These are phyloP conservation scores for Geotrichum carabidarum DNA, from an alignment of 1,139 yeast genomes.

Conservation along the genomic window DNA sequence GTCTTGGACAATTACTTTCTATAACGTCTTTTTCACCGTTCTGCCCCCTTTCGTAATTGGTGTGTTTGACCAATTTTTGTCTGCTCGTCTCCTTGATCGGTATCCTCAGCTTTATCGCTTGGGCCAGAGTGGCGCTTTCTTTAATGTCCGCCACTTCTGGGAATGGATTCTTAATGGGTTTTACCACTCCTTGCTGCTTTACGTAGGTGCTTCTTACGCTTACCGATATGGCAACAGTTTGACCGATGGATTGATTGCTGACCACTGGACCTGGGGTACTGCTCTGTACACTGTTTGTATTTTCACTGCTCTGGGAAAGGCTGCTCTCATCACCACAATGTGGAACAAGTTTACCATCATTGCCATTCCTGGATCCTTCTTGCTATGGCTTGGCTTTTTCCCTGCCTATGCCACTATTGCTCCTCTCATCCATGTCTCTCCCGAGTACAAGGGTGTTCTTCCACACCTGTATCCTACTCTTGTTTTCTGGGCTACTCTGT, in stretches of 20 bases:
- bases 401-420: constrained; percentile 86
- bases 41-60: constrained; percentile 95
- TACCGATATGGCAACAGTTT: constrained; percentile 65
- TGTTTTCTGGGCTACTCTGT: constrained; percentile 77
- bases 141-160: constrained; percentile 92
- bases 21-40: constrained; percentile 93
- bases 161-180: constrained; percentile 96
- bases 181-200: constrained; percentile 83
- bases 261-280: constrained; percentile 96
- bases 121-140: constrained; percentile 83
- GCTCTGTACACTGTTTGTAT: constrained; percentile 84
- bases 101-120: constrained; percentile 90
- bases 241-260: constrained; percentile 65
- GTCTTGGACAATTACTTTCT: constrained; percentile 95
- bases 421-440: constrained; percentile 75
- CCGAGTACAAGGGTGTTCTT: constrained; percentile 77
- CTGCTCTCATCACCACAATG: constrained; percentile 82
- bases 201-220: constrained; percentile 64
- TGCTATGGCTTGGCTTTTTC: constrained; percentile 77
- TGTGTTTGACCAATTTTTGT: constrained; percentile 92
- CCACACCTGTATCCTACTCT: constrained; percentile 70
- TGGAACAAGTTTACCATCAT: constrained; percentile 92
- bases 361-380: constrained; percentile 92
- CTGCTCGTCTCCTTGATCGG: constrained; percentile 79
- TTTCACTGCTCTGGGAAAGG: constrained; percentile 87